Evolutionary conservation across 2,329 filamentous ascomycete genomes (phyloP).

Genomic region (Ophiostoma himal-ulmi): DNA sequence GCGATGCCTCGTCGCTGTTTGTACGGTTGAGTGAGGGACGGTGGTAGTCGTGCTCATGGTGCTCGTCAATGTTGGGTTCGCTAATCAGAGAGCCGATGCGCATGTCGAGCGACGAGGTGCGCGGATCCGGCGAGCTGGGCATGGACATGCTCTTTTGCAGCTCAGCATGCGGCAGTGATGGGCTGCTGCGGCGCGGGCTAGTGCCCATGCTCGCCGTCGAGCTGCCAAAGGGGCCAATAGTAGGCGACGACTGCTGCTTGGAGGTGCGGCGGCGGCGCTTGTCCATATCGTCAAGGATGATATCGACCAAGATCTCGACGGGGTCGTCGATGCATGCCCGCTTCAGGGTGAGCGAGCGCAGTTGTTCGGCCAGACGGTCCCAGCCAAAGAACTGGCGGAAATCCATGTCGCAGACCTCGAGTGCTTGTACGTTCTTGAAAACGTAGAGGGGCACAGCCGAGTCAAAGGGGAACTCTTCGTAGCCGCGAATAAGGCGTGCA

Average conservation of each 20-base stretch:
- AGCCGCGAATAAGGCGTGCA: constrained; percentile 81
- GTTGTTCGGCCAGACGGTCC: constrained; percentile 87
- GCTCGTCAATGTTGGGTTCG: constrained; percentile 40
- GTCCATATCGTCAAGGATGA: constrained; percentile 95
- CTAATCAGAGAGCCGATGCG: constrained; percentile 56
- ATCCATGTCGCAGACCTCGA: constrained; percentile 93
- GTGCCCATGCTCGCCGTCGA: constrained; percentile 29
- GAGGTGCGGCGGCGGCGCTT: constrained; percentile 81
- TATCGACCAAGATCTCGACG: constrained; percentile 81
- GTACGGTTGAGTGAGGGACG: constrained; percentile 43
- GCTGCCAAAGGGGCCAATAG: constrained; percentile 49
- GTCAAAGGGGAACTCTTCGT: constrained; percentile 97
- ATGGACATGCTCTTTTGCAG: constrained; percentile 61
- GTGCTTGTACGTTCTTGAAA: constrained; percentile 91
- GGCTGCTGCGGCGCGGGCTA: constrained; percentile 59
- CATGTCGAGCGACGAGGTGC: constrained; percentile 44
- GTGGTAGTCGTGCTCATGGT: constrained; percentile 34
- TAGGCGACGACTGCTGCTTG: constrained; percentile 76
- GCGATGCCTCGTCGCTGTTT: constrained; percentile 42
- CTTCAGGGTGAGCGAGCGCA: constrained; percentile 83
- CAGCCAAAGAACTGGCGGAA: constrained; percentile 96
- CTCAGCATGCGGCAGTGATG: constrained; percentile 58
- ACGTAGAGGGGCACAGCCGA: constrained; percentile 92
- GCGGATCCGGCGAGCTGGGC: constrained; percentile 56
- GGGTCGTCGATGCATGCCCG: constrained; percentile 84